These are phyloP conservation scores for Diospyros lotus DNA, from an alignment of 148 eudicot genomes.

Conservation along the genomic window DNA sequence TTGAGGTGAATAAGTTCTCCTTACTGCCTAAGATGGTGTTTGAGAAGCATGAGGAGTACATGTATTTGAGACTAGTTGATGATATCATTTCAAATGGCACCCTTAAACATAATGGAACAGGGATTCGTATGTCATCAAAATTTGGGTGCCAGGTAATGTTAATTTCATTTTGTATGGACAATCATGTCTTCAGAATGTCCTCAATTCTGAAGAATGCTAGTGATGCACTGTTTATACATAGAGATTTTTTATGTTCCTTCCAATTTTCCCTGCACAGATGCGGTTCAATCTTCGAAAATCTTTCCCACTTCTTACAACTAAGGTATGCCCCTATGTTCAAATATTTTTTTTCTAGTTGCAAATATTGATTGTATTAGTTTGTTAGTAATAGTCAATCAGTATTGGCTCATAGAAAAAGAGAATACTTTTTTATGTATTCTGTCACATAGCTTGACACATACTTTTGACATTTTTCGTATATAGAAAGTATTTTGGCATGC, in stretches of 20 bases:
- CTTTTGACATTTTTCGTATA: neutral
- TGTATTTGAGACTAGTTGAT: slow-evolving; percentile 40
- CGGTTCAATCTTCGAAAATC: slow-evolving; percentile 47
- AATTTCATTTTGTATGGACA: no score
- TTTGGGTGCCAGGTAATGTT: slow-evolving; percentile 59
- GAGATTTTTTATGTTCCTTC: slow-evolving; percentile 2
- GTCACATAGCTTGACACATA: neutral
- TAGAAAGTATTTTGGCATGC: slow-evolving; percentile 92
- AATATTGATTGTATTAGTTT: no score
- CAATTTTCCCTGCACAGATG: slow-evolving; percentile 30
- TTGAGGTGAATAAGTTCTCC: slow-evolving; percentile 43
- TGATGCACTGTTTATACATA: neutral
- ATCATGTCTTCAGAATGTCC: no score
- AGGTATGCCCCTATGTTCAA: slow-evolving; percentile 27
- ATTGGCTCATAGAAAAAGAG: no score
- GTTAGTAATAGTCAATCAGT: no score
- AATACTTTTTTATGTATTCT: neutral
- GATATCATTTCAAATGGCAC: slow-evolving; percentile 45
- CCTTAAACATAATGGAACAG: slow-evolving; percentile 55
- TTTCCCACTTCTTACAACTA: slow-evolving; percentile 78
- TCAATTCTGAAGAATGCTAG: no score
- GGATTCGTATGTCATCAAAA: slow-evolving; percentile 52
- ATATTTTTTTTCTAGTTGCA: neutral
- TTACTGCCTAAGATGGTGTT: slow-evolving; percentile 43
- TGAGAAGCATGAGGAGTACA: slow-evolving; percentile 46